These are phyloP conservation scores for Geoglossum glabrum DNA, from an alignment of 495 filamentous ascomycete genomes.

Conservation along the genomic window DNA sequence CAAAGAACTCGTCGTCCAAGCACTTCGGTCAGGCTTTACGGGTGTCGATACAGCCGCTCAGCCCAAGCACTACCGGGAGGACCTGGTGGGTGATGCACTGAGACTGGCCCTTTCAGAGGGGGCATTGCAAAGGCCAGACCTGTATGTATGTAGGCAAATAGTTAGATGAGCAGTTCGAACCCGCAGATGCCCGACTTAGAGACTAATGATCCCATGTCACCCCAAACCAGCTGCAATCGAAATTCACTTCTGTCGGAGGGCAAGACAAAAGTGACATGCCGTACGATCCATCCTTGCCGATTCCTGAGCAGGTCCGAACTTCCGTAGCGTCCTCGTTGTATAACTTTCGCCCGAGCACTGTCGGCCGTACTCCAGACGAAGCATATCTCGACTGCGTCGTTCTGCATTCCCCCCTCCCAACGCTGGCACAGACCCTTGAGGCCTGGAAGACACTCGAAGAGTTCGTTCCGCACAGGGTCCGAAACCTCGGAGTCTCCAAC, in stretches of 20 bases:
- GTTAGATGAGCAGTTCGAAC: not conserved
- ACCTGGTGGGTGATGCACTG: slow-evolving; percentile 46
- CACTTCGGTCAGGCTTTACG: slow-evolving; percentile 49
- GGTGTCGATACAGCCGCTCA: slow-evolving; percentile 66
- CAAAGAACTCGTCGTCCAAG: slow-evolving; percentile 43
- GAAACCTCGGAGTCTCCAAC: slow-evolving; percentile 56
- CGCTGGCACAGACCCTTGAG: slow-evolving; percentile 34
- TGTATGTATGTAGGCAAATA: slow-evolving; percentile 31
- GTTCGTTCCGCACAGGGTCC: slow-evolving; percentile 43
- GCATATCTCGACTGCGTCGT: slow-evolving; percentile 52
- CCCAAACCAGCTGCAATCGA: slow-evolving; percentile 60
- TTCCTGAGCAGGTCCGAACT: slow-evolving; percentile 39
- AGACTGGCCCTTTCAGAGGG: slow-evolving; percentile 34
- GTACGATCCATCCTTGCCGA: slow-evolving; percentile 29
- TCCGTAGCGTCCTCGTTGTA: slow-evolving; percentile 47
- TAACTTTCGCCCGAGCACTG: slow-evolving; percentile 28
- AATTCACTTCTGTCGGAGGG: slow-evolving; percentile 43
- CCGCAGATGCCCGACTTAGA: not conserved
- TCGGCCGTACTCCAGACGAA: not conserved
- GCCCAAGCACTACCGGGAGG: slow-evolving; percentile 59
- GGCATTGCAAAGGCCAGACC: slow-evolving; percentile 33
- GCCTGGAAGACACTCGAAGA: slow-evolving; percentile 43
- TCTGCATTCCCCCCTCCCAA: slow-evolving; percentile 47
- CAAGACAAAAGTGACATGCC: slow-evolving; percentile 41
- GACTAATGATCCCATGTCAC: slow-evolving; percentile 4